phyloP scores from a whole-genome alignment of 148 eudicot genomes.

The Polygonum aviculare region DNA sequence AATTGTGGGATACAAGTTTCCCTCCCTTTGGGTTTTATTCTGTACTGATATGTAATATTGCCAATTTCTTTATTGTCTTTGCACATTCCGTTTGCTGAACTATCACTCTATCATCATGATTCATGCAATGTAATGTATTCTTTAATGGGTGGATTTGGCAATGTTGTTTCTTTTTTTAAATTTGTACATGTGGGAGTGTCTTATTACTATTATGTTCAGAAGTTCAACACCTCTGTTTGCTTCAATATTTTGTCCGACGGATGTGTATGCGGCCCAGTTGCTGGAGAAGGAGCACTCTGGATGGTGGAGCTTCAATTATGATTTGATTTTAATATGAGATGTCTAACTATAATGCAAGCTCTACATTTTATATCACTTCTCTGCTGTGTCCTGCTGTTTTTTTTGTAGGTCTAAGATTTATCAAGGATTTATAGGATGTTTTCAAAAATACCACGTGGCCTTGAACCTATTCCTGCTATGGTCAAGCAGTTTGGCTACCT shows the following conservation, averaged over 20 bases:
- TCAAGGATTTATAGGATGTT: constrained; percentile 94
- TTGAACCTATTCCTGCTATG: constrained; percentile 77
- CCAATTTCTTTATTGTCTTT: neutral
- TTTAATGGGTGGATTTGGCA: neutral
- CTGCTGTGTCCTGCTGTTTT: neutral
- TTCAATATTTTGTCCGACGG: too few relatives aligned
- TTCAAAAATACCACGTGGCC: constrained; percentile 56
- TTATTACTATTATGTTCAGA: neutral
- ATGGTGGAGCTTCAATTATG: too few relatives aligned
- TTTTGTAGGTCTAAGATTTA: constrained; percentile 63
- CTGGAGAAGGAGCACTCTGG: too few relatives aligned
- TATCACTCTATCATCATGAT: neutral
- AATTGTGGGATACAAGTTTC: neutral
- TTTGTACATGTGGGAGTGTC: neutral
- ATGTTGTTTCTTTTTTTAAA: neutral
- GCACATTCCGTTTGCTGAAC: neutral
- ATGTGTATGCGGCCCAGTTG: too few relatives aligned
- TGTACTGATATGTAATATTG: neutral
- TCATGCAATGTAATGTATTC: neutral
- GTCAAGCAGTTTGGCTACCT: constrained; percentile 60
- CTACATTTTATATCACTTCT: neutral
- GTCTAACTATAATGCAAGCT: too few relatives aligned
- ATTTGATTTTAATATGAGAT: too few relatives aligned
- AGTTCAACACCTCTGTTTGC: neutral
- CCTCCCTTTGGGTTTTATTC: neutral